Percentiles rank a stretch among this genome's conserved stretches.
phyloP scores from a whole-genome alignment of 2,329 filamentous ascomycete genomes.

The Aspergillus ibericus region DNA sequence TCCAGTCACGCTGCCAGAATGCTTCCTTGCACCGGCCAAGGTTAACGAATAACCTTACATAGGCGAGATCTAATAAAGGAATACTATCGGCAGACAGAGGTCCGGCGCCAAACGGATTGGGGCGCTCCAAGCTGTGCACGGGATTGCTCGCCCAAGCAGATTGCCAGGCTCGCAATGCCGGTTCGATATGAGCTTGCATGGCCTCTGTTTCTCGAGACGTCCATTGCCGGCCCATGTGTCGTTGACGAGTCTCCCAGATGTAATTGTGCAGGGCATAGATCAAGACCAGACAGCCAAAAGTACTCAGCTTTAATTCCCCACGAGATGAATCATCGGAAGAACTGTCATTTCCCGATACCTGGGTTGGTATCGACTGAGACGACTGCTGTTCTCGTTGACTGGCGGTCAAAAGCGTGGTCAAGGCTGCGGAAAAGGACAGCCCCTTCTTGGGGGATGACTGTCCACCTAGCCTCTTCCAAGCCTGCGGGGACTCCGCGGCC shows the following conservation, averaged over 20 bases:
- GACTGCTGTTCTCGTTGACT: slow-evolving; percentile 63
- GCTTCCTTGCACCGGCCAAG: slow-evolving; percentile 89
- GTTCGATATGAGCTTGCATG: slow-evolving; percentile 94
- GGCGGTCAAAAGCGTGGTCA: slow-evolving; percentile 77
- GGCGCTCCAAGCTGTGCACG: slow-evolving; percentile 77
- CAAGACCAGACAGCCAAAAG: slow-evolving; percentile 85
- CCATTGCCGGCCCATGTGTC: slow-evolving; percentile 86
- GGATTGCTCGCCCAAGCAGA: slow-evolving; percentile 86
- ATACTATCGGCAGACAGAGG: slow-evolving; percentile 89
- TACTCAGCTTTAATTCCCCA: slow-evolving; percentile 75
- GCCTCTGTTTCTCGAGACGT: slow-evolving; percentile 89
- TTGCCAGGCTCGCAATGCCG: slow-evolving; percentile 91
- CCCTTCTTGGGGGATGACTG: slow-evolving; percentile 68
- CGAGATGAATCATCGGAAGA: slow-evolving; percentile 52
- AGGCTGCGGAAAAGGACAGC: slow-evolving; percentile 76
- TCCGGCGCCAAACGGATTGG: slow-evolving; percentile 77
- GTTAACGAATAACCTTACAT: slow-evolving; percentile 89
- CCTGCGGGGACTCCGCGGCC: slow-evolving; percentile 76
- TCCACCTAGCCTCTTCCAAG: slow-evolving; percentile 77
- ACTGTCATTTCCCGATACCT: slow-evolving; percentile 49
- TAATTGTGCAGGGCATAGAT: slow-evolving; percentile 97
- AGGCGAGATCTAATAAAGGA: slow-evolving; percentile 85
- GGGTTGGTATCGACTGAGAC: slow-evolving; percentile 21
- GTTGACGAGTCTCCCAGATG: slow-evolving; percentile 94
- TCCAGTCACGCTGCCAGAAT: slow-evolving; percentile 92